These are phyloP conservation scores for Agrocybe pediades DNA, from an alignment of 768 basidiomycete genomes.

Conservation along the genomic window DNA sequence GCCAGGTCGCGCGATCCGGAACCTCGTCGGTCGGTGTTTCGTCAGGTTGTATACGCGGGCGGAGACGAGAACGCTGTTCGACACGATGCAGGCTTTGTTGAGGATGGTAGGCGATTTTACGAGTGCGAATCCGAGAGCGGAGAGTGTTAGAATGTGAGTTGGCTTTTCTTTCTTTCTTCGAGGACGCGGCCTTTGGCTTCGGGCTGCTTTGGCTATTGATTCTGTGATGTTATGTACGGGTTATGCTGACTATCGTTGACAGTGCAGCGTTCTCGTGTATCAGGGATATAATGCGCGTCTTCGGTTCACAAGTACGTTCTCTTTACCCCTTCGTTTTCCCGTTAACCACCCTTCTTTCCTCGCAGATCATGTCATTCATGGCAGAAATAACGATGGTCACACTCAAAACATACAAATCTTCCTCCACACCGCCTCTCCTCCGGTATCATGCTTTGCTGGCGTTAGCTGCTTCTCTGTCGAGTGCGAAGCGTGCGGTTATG, in stretches of 20 bases:
- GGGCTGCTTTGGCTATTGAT: no score
- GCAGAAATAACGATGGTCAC: conserved; percentile 73
- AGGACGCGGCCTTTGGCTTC: no score
- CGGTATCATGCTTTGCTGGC: conserved; percentile 80
- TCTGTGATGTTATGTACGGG: background rate
- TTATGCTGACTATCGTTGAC: conserved; percentile 6
- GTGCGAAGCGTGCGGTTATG: conserved; percentile 82
- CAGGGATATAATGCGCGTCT: conserved; percentile 84
- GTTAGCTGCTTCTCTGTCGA: conserved; percentile 76
- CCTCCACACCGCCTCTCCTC: conserved; percentile 79
- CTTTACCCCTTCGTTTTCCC: background rate
- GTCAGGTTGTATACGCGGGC: conserved; percentile 73
- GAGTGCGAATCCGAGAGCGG: conserved; percentile 55
- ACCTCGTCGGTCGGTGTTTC: conserved; percentile 78
- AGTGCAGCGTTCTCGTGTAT: conserved; percentile 87
- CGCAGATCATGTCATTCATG: conserved; percentile 94
- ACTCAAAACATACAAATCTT: conserved; percentile 71
- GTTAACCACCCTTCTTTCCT: background rate
- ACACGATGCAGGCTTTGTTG: conserved; percentile 78
- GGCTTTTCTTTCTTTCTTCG: background rate
- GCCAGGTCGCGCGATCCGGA: conserved; percentile 86
- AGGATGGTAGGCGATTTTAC: conserved; percentile 73
- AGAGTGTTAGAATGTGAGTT: conserved; percentile 61
- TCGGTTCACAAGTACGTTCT: conserved; percentile 75
- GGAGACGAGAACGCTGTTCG: conserved; percentile 85